A percentile compares a stretch with the other conserved stretches of the same genome.
Conservation (phyloP, 345 rosid species). For the Raphanus raphanistrum region DNA sequence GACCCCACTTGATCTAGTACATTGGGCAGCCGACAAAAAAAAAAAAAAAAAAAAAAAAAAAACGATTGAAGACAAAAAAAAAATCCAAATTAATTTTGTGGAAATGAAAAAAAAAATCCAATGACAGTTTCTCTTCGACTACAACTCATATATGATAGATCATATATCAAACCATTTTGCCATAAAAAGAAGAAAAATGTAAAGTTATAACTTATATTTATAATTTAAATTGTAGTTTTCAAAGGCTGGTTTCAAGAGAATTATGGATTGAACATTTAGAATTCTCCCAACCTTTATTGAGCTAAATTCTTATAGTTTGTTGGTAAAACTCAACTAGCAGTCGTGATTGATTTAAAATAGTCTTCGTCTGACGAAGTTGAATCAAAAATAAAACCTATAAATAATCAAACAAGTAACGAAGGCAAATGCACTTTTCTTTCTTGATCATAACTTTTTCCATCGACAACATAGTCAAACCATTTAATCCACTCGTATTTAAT, state of each 20-base stretch:
- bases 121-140: slow-evolving; percentile 14
- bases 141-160: slow-evolving; percentile 12
- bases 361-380: slow-evolving; percentile 45
- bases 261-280: no score
- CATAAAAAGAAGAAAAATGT: not conserved
- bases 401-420: slow-evolving; percentile 27
- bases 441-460: no score
- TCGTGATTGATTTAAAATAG: slow-evolving; percentile 23
- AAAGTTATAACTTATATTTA: not conserved
- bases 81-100: not conserved
- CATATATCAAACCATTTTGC: not conserved
- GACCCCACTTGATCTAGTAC: no score
- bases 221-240: not conserved
- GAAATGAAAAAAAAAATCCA: not conserved
- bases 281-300: not conserved
- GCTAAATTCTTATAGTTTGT: not conserved
- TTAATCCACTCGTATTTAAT: no score
- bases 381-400: not conserved
- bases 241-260: no score
- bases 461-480: no score
- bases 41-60: not conserved
- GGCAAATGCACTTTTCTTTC: slow-evolving; percentile 31
- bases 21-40: no score
- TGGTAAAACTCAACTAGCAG: slow-evolving; percentile 29
- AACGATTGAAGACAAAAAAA: not conserved